Percentiles rank a stretch among this genome's conserved stretches.
phyloP scores from a whole-genome alignment of 805 yeast genomes.

The Vanderwaltozyma yarrowii region DNA sequence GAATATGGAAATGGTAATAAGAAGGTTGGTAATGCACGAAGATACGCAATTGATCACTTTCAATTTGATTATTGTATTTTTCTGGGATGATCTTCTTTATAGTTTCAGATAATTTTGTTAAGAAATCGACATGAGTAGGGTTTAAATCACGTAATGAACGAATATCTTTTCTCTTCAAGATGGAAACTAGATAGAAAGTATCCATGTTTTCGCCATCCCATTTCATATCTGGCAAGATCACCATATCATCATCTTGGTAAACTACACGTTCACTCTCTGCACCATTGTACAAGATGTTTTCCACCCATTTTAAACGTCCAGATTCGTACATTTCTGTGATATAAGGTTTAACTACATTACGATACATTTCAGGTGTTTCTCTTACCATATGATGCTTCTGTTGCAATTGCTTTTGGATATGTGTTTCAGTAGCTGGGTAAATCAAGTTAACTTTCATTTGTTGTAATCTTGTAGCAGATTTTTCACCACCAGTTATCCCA shows the following conservation, averaged over 20 bases:
- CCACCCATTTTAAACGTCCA: slow-evolving; percentile 80
- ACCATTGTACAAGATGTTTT: slow-evolving; percentile 70
- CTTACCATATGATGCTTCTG: slow-evolving; percentile 50
- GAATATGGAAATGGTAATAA: slow-evolving; percentile 92
- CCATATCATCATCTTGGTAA: slow-evolving; percentile 51
- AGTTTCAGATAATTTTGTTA: slow-evolving; percentile 36
- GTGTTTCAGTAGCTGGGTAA: slow-evolving; percentile 83
- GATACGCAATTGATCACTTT: slow-evolving; percentile 51
- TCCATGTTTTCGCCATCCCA: slow-evolving; percentile 78
- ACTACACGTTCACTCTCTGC: slow-evolving; percentile 77
- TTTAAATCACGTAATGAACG: slow-evolving; percentile 69
- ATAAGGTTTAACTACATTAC: slow-evolving; percentile 55
- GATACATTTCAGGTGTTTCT: slow-evolving; percentile 78
- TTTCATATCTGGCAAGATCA: slow-evolving; percentile 89
- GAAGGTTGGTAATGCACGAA: slow-evolving; percentile 95
- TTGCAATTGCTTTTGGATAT: slow-evolving; percentile 62
- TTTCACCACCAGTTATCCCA: background rate
- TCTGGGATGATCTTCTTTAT: slow-evolving; percentile 39
- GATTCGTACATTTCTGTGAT: slow-evolving; percentile 62
- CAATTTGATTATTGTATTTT: slow-evolving; percentile 35
- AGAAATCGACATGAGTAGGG: slow-evolving; percentile 45
- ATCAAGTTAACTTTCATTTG: slow-evolving; percentile 54
- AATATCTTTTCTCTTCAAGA: slow-evolving; percentile 61
- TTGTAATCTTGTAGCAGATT: background rate
- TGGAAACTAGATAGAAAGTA: slow-evolving; percentile 65